These are phyloP conservation scores for Trichophyton benhamiae DNA, from an alignment of 2,329 filamentous ascomycete species.

Conservation along the genomic window DNA sequence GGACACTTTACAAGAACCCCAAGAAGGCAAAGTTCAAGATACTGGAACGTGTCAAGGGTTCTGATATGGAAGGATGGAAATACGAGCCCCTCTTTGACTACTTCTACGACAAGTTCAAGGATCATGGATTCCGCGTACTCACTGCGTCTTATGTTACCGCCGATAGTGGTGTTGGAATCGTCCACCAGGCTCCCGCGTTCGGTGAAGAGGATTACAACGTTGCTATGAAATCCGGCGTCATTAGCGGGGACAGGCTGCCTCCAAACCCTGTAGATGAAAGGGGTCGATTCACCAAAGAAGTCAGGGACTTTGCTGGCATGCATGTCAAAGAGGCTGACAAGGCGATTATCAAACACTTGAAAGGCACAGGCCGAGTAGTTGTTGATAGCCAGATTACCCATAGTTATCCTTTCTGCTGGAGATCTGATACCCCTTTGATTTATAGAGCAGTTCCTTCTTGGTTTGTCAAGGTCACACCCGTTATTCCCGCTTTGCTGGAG, in stretches of 20 bases:
- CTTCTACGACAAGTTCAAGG: slow-evolving; percentile 79
- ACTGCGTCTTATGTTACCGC: slow-evolving; percentile 78
- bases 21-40: slow-evolving; percentile 92
- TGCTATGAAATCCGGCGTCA: slow-evolving; percentile 61
- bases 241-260: slow-evolving; percentile 63
- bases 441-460: slow-evolving; percentile 85
- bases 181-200: slow-evolving; percentile 86
- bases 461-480: slow-evolving; percentile 80
- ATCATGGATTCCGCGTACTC: slow-evolving; percentile 67
- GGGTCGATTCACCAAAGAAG: slow-evolving; percentile 64
- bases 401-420: slow-evolving; percentile 86
- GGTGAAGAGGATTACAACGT: slow-evolving; percentile 94
- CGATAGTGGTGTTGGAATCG: slow-evolving; percentile 83
- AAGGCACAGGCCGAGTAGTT: slow-evolving; percentile 60
- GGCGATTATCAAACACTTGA: slow-evolving; percentile 80
- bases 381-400: slow-evolving; percentile 81
- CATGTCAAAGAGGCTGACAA: slow-evolving; percentile 90
- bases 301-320: slow-evolving; percentile 70
- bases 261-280: slow-evolving; percentile 82
- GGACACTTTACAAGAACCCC: slow-evolving; percentile 80
- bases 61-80: slow-evolving; percentile 74
- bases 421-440: slow-evolving; percentile 90
- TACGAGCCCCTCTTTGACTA: slow-evolving; percentile 85
- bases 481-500: slow-evolving; percentile 77
- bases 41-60: slow-evolving; percentile 65